phyloP scores from a whole-genome alignment of 768 basidiomycete species.

The Xerocomus potaroensis region DNA sequence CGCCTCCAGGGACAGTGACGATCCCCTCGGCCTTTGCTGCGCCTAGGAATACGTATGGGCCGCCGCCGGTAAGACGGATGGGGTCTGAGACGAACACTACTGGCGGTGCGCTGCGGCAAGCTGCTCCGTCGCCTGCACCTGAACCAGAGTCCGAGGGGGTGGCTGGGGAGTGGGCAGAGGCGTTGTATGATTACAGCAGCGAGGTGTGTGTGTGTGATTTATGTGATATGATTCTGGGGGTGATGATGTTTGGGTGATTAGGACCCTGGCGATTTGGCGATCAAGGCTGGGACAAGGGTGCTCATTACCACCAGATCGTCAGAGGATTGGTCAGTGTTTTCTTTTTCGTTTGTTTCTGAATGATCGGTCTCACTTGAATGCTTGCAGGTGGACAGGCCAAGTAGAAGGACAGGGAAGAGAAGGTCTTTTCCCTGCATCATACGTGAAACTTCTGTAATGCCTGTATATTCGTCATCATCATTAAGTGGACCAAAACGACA shows the following conservation, averaged over 20 bases:
- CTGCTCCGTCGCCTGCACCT: no score
- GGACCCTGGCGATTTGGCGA: conserved; percentile 65
- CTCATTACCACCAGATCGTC: conserved; percentile 62
- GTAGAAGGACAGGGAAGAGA: conserved; percentile 52
- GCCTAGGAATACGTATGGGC: conserved; percentile 44
- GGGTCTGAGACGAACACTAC: conserved; percentile 21
- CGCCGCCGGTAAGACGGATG: conserved; percentile 48
- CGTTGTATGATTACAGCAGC: conserved; percentile 69
- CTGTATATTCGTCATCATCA: conserved; percentile 8
- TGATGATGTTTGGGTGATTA: conserved; percentile 24
- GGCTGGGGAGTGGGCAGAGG: conserved; percentile 73
- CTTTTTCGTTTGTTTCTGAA: neutral
- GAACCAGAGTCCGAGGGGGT: conserved; percentile 35
- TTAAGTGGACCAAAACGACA: conserved; percentile 21
- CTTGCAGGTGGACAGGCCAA: conserved; percentile 63
- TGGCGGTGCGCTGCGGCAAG: neutral
- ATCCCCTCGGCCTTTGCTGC: conserved; percentile 36
- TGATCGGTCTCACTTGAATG: neutral
- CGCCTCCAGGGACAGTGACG: conserved; percentile 40
- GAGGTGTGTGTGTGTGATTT: conserved; percentile 37
- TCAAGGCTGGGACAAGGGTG: conserved; percentile 56
- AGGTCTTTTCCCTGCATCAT: conserved; percentile 65
- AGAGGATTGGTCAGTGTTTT: conserved; percentile 64
- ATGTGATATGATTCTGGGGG: neutral
- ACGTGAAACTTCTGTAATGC: conserved; percentile 54